Evolutionary conservation across 2,329 filamentous ascomycete genomes (phyloP).

Genomic region (Penicillium sp.): DNA sequence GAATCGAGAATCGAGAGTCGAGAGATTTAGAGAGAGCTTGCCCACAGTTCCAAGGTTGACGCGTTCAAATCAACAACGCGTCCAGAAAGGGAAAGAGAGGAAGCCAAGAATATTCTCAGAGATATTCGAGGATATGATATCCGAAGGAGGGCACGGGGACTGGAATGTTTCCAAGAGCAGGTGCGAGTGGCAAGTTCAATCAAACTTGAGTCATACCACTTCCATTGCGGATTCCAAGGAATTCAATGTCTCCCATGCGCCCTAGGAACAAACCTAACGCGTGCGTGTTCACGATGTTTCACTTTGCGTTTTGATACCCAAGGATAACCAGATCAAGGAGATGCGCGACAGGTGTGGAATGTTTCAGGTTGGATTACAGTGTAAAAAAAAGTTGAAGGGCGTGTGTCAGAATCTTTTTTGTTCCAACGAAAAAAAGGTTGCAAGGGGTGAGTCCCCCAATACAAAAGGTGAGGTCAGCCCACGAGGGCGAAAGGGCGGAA

Average conservation of each 20-base stretch:
- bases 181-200: constrained; percentile 5
- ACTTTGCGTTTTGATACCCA: neutral
- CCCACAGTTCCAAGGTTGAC: neutral
- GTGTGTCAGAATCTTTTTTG: neutral
- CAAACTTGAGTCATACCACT: constrained; percentile 9
- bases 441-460: constrained; percentile 27
- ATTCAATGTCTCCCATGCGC: constrained; percentile 8
- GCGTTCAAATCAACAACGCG: constrained; percentile 4
- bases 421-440: neutral
- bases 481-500: constrained; percentile 19
- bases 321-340: neutral
- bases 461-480: constrained; percentile 15
- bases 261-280: constrained; percentile 2
- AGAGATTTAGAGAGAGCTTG: neutral
- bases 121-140: neutral
- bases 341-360: constrained; percentile 8
- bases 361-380: constrained; percentile 11
- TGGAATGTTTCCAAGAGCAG: constrained; percentile 8
- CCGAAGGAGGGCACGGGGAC: neutral
- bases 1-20: no score
- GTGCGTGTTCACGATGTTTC: neutral
- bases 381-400: neutral
- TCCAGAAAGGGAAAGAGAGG: neutral
- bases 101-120: neutral
- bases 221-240: constrained; percentile 4